A percentile compares a stretch with the other conserved stretches of the same genome.
These are phyloP conservation scores for Phalaenopsis aphrodite DNA, from an alignment of 106 monocot genomes.

Conservation along the genomic window DNA sequence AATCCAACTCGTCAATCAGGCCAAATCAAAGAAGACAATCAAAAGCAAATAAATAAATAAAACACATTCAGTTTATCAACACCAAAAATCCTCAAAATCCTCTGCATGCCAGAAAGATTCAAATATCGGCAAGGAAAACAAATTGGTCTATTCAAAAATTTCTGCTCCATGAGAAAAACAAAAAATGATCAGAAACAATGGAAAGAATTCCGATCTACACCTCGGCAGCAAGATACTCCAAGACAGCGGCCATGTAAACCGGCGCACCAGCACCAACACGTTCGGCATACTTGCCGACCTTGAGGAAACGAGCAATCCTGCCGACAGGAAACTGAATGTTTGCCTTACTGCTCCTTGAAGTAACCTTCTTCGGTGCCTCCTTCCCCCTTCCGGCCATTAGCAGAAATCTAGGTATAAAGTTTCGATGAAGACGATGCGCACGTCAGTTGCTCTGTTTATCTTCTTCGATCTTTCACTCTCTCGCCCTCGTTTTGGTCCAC, in stretches of 20 bases:
- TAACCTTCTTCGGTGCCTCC: slow-evolving; percentile 26
- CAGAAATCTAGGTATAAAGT: not conserved
- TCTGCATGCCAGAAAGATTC: too few species aligned
- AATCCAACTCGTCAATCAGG: too few species aligned
- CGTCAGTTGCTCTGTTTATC: too few species aligned
- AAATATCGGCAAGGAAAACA: not conserved
- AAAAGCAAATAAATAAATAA: too few species aligned
- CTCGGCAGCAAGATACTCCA: slow-evolving; percentile 47
- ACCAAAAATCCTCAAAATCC: too few species aligned
- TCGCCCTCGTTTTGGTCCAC: too few species aligned
- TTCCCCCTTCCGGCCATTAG: slow-evolving; percentile 32
- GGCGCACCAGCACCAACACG: slow-evolving; percentile 37
- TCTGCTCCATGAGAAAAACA: not conserved
- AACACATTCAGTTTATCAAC: too few species aligned
- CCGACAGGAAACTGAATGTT: slow-evolving; percentile 58
- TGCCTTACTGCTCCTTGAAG: slow-evolving; percentile 52
- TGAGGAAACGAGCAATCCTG: slow-evolving; percentile 41
- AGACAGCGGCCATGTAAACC: slow-evolving; percentile 47
- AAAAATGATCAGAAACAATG: not conserved
- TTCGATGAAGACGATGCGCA: too few species aligned
- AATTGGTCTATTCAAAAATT: not conserved
- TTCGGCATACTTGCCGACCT: slow-evolving; percentile 47
- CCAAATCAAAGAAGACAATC: too few species aligned
- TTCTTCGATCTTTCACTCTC: too few species aligned
- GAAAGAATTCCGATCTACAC: not conserved